Conservation (phyloP, 805 yeast species). For the Groenewaldozyma salmanticensis region DNA sequence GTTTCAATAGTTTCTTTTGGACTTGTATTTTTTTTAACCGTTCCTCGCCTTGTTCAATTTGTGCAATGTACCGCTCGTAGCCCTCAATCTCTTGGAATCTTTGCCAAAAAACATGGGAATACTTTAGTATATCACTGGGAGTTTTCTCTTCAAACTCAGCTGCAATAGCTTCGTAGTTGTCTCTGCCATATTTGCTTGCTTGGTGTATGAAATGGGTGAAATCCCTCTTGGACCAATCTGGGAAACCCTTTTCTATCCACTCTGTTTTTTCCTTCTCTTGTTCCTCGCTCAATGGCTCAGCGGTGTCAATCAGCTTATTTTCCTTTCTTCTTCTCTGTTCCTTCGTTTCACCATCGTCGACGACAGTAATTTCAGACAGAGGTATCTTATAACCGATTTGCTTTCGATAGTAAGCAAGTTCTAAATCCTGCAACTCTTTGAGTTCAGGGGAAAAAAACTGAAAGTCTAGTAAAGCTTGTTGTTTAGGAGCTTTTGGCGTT, state of each 20-base stretch:
- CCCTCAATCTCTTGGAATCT: slow-evolving; percentile 75
- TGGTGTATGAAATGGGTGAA: slow-evolving; percentile 70
- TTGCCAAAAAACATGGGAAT: slow-evolving; percentile 72
- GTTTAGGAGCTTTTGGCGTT: slow-evolving; percentile 77
- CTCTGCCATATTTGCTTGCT: slow-evolving; percentile 71
- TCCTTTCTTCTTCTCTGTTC: slow-evolving; percentile 36
- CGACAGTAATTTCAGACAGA: slow-evolving; percentile 35
- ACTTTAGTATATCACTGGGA: slow-evolving; percentile 64
- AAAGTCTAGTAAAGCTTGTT: slow-evolving; percentile 71
- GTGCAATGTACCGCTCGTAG: slow-evolving; percentile 70
- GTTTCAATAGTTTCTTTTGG: slow-evolving; percentile 69
- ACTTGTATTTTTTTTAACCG: slow-evolving; percentile 50
- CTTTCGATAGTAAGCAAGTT: slow-evolving; percentile 67
- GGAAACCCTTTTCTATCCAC: slow-evolving; percentile 57
- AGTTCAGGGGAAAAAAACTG: slow-evolving; percentile 75
- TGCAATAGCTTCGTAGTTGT: slow-evolving; percentile 58
- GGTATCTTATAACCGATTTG: slow-evolving; percentile 56
- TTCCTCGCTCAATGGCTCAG: slow-evolving; percentile 67
- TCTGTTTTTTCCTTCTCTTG: slow-evolving; percentile 62
- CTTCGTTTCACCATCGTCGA: slow-evolving; percentile 36
- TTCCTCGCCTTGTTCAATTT: slow-evolving; percentile 85
- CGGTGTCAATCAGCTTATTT: slow-evolving; percentile 59
- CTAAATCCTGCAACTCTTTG: slow-evolving; percentile 66
- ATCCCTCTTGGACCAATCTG: slow-evolving; percentile 78
- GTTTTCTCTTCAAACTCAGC: slow-evolving; percentile 68